Evolutionary conservation across 1,139 yeast genomes (phyloP).

Genomic region (Hansenula lynferdii): DNA sequence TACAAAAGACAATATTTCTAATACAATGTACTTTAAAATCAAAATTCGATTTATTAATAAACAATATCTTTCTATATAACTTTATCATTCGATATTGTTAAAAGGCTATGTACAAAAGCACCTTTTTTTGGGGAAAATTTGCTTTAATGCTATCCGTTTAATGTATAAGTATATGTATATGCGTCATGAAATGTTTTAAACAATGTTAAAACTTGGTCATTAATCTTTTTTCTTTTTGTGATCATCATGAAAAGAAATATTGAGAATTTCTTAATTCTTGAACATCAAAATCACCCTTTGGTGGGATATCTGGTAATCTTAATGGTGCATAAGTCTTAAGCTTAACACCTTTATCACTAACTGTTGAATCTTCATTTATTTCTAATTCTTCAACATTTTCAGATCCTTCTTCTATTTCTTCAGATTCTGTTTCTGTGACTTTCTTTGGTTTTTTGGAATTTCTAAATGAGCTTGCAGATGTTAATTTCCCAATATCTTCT

Average conservation of each 20-base stretch:
- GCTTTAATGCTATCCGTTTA: neutral
- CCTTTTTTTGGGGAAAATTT: neutral
- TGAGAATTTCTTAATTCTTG: constrained; percentile 62
- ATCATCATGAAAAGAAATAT: constrained; percentile 60
- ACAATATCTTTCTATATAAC: no score
- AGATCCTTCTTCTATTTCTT: constrained; percentile 3
- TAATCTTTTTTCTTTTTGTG: no score
- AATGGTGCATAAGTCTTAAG: constrained; percentile 52
- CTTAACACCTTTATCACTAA: constrained; percentile 19
- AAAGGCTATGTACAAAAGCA: constrained; percentile 5
- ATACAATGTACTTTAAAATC: no score
- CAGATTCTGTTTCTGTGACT: neutral
- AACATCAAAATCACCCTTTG: constrained; percentile 83
- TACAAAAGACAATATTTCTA: no score
- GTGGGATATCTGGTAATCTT: constrained; percentile 69
- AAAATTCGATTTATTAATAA: no score
- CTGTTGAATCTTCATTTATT: constrained; percentile 4
- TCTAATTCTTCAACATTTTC: constrained; percentile 3
- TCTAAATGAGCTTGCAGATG: constrained; percentile 7
- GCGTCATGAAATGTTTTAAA: no score
- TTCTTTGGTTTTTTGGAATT: constrained; percentile 1
- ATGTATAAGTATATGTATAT: neutral
- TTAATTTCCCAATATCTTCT: constrained; percentile 20
- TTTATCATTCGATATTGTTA: no score
- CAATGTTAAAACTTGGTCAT: no score